These are phyloP conservation scores for Stemphylium lycopersici DNA, from an alignment of 2,329 filamentous ascomycete genomes.

Conservation along the genomic window DNA sequence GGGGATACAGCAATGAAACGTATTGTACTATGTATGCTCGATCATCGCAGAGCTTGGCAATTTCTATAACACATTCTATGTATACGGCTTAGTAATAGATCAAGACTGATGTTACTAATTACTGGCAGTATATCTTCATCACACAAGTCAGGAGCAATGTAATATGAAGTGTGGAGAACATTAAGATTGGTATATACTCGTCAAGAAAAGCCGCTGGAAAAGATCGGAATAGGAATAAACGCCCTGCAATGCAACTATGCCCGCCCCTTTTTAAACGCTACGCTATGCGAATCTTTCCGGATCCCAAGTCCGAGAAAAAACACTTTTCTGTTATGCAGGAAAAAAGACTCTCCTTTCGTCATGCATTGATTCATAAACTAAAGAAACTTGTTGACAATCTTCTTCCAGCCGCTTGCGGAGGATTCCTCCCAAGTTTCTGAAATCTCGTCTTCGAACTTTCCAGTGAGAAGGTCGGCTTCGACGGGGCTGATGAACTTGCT, in stretches of 20 bases:
- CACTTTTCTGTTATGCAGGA: conserved; percentile 12
- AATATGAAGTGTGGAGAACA: conserved; percentile 6
- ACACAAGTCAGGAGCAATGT: not conserved
- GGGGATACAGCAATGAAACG: too few relatives aligned
- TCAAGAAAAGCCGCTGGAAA: conserved; percentile 3
- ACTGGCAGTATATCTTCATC: not conserved
- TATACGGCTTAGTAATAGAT: not conserved
- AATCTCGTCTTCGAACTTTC: conserved; percentile 42
- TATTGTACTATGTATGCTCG: too few relatives aligned
- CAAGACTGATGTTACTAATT: too few relatives aligned
- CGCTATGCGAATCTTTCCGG: conserved; percentile 21
- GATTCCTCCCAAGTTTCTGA: conserved; percentile 44
- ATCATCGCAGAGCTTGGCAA: not conserved
- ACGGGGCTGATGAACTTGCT: conserved; percentile 49
- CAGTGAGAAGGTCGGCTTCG: conserved; percentile 53
- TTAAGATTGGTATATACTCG: conserved; percentile 24
- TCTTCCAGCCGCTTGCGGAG: conserved; percentile 41
- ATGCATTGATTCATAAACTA: conserved; percentile 5
- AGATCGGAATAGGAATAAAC: conserved; percentile 15
- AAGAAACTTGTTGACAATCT: conserved; percentile 34
- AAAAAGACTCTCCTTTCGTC: too few relatives aligned
- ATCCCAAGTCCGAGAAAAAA: conserved; percentile 10
- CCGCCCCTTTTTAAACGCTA: conserved; percentile 13
- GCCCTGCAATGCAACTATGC: conserved; percentile 27
- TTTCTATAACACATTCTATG: not conserved